phyloP scores from a whole-genome alignment of 768 basidiomycete genomes.

The Calocybe cyanea region DNA sequence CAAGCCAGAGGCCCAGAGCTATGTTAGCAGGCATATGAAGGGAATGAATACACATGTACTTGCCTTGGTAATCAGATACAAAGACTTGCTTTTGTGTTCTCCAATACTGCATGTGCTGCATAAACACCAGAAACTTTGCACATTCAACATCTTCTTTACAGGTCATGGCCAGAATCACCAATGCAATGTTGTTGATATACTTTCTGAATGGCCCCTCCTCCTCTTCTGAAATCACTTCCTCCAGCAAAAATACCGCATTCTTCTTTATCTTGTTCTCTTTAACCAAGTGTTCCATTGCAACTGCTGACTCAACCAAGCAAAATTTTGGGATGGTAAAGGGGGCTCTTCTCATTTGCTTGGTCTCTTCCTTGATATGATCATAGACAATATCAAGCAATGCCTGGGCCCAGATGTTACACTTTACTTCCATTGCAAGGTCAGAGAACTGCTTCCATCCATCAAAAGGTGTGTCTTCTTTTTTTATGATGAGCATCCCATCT shows the following conservation, averaged over 20 bases:
- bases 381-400: too few relatives aligned
- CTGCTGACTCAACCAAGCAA: constrained; percentile 14
- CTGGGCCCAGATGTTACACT: too few relatives aligned
- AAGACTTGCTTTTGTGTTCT: constrained; percentile 19
- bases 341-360: too few relatives aligned
- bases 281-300: constrained; percentile 6
- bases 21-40: too few relatives aligned
- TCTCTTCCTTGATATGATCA: too few relatives aligned
- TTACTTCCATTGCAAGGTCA: too few relatives aligned
- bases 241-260: constrained; percentile 13
- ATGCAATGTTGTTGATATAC: constrained; percentile 21
- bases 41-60: neutral
- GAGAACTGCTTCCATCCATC: too few relatives aligned
- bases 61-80: constrained; percentile 25
- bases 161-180: constrained; percentile 6
- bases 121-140: constrained; percentile 20
- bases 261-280: neutral
- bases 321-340: constrained; percentile 14
- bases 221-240: constrained; percentile 14
- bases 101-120: constrained; percentile 23
- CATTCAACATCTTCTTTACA: constrained; percentile 2
- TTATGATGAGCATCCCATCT: too few relatives aligned
- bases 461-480: too few relatives aligned
- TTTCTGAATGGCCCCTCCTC: constrained; percentile 17
- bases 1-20: too few relatives aligned